Conservation (phyloP, 768 basidiomycete genomes). For the Collybia mongolica region DNA sequence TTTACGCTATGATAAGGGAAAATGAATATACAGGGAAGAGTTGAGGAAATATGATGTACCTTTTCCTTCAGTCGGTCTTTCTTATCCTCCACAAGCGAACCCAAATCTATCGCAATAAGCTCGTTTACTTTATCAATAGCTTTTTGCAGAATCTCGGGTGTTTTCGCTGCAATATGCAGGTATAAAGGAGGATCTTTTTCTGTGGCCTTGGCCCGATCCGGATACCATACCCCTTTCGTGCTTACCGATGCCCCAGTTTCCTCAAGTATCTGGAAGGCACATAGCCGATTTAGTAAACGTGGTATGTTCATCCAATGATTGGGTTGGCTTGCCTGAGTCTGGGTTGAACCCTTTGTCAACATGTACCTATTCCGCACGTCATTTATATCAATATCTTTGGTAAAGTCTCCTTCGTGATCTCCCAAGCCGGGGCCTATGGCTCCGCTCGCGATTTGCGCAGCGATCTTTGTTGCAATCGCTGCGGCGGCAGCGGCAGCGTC, state of each 20-base stretch:
- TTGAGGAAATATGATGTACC: conserved; percentile 32
- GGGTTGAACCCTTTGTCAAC: conserved; percentile 89
- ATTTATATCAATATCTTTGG: conserved; percentile 93
- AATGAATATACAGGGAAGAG: not conserved
- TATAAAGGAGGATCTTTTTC: conserved; percentile 92
- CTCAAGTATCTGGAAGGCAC: conserved; percentile 66
- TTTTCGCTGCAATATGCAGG: conserved; percentile 82
- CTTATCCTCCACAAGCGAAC: conserved; percentile 77
- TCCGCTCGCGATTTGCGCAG: conserved; percentile 69
- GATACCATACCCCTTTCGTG: conserved; percentile 95
- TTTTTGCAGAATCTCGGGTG: conserved; percentile 59
- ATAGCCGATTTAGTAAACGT: not conserved
- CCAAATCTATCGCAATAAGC: conserved; percentile 68
- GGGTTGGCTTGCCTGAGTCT: conserved; percentile 64
- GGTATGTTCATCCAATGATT: not conserved
- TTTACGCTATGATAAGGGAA: conserved; percentile 61
- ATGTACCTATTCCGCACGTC: conserved; percentile 93
- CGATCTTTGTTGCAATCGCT: conserved; percentile 92
- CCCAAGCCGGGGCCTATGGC: conserved; percentile 40
- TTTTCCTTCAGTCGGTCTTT: conserved; percentile 65
- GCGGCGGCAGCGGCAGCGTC: conserved; percentile 68
- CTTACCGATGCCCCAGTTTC: conserved; percentile 90
- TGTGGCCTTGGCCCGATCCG: conserved; percentile 84
- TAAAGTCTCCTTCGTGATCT: conserved; percentile 74
- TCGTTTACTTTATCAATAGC: conserved; percentile 75